Percentiles rank a stretch among this genome's conserved stretches.
Evolutionary conservation across 1,284 basidiomycete species (phyloP).

Genomic region (Kwoniella shivajii): DNA sequence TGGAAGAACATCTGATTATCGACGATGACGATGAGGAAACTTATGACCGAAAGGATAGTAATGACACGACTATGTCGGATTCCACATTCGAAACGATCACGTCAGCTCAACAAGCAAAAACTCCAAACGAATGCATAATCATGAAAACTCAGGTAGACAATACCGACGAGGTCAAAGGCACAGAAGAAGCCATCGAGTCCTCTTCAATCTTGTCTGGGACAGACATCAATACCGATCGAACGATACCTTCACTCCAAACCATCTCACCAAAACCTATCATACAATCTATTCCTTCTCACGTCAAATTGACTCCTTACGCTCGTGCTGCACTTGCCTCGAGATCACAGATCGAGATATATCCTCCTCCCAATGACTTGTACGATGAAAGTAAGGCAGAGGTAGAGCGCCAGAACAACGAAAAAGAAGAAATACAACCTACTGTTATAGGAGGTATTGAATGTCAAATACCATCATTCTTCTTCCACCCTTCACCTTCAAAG

Average conservation of each 20-base stretch:
- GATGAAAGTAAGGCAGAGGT: background rate
- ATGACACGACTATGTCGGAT: too few species aligned
- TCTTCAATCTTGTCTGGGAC: too few species aligned
- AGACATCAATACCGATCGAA: too few species aligned
- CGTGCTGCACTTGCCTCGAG: background rate
- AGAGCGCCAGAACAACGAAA: background rate
- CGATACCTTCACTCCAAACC: background rate
- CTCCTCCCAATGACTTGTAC: background rate
- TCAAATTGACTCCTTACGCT: background rate
- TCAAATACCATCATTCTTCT: background rate
- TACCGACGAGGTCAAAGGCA: too few species aligned
- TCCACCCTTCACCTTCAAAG: background rate
- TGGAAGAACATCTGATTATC: too few species aligned
- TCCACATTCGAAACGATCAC: too few species aligned
- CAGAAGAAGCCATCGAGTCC: too few species aligned
- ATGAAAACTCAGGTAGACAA: too few species aligned
- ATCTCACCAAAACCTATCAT: background rate
- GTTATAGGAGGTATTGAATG: constrained; percentile 4
- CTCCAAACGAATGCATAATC: too few species aligned
- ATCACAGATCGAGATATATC: background rate
- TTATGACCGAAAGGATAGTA: too few species aligned
- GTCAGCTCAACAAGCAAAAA: too few species aligned
- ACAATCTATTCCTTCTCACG: background rate
- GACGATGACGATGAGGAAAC: too few species aligned
- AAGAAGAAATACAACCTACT: background rate